Base-by-base conservation (phyloP, 164 flowering plant species). In the Liquidambar formosana region DNA sequence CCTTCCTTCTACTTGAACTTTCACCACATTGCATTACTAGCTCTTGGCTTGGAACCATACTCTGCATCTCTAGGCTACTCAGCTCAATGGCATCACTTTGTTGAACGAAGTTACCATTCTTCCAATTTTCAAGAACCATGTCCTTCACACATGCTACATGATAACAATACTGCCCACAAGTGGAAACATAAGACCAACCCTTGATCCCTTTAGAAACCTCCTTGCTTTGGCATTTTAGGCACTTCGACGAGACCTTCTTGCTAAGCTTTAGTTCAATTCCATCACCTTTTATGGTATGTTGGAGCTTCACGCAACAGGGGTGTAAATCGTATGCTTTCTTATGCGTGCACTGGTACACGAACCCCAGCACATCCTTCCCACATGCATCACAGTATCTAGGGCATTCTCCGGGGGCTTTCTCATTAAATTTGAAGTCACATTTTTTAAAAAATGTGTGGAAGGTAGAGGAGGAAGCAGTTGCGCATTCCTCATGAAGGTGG, bases 61-160 rank as follows among this genome's bases (percentile, higher is more conserved):
- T 21, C 15, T 61, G 48, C 49, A 61, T 16, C 10, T 41, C 64
- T 44, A 61, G 25, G 48, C 25, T 16, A 8, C 26, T 43, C 41
- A 33, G 4, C 41, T 33, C 41, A 33, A 33, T 6, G 6, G 2
- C 6, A 57, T 18, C 15, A 9, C 5, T 6, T 23, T 26, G 3
- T 12, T 57, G 28, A 2, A 57, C 16, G 22, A 57, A 57, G 23
- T 23, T 10, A 1, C 25, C 63, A 22, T 46, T 68, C 62, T 51
- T 65, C 79, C 77, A 79, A 3, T 43, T 64, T 45, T 73, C 63
- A 45, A 76, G 51, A 21, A 67, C 48, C 77, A 76, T 53, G 0
- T 79, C 79, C 51, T 53, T 79, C 14, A 71, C 68, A 51, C 82
- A 79, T 5, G 64, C 19, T 1, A 79, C 77, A 57, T 79, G 82